A percentile compares a stretch with the other conserved stretches of the same genome.
Conservation (phyloP, 1,139 yeast species). For the Blastobotrys proliferans region DNA sequence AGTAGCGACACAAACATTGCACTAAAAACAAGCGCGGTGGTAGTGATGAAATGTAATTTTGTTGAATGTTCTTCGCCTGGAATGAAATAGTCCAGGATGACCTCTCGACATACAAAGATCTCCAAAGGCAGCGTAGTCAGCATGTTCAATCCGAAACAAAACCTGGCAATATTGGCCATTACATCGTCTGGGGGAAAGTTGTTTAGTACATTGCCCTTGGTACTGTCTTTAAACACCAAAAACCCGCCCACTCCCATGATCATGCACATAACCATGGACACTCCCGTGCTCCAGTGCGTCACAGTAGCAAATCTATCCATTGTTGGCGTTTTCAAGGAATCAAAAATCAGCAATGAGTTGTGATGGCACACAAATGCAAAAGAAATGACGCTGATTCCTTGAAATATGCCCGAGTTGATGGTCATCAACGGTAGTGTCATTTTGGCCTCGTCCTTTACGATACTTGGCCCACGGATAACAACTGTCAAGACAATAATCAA, state of each 20-base stretch:
- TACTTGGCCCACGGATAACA: constrained; percentile 65
- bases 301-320: constrained; percentile 66
- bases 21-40: constrained; percentile 59
- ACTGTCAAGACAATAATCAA: constrained; percentile 69
- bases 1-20: constrained; percentile 74
- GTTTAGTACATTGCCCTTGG: constrained; percentile 83
- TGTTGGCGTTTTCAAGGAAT: constrained; percentile 73
- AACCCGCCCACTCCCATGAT: constrained; percentile 80
- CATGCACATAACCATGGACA: constrained; percentile 76
- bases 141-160: constrained; percentile 93
- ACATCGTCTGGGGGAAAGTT: constrained; percentile 74
- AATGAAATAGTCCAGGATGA: constrained; percentile 59
- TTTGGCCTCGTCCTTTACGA: constrained; percentile 39
- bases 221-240: constrained; percentile 65
- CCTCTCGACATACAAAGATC: constrained; percentile 85
- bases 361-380: constrained; percentile 96
- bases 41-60: constrained; percentile 54
- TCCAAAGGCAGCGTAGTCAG: constrained; percentile 89
- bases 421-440: constrained; percentile 49
- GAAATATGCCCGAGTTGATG: constrained; percentile 65
- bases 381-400: constrained; percentile 86
- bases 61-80: constrained; percentile 26
- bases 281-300: constrained; percentile 79
- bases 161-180: constrained; percentile 73
- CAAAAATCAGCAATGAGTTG: constrained; percentile 83